Evolutionary conservation across 306 rosid genomes (phyloP).

Genomic region (Urtica urens): DNA sequence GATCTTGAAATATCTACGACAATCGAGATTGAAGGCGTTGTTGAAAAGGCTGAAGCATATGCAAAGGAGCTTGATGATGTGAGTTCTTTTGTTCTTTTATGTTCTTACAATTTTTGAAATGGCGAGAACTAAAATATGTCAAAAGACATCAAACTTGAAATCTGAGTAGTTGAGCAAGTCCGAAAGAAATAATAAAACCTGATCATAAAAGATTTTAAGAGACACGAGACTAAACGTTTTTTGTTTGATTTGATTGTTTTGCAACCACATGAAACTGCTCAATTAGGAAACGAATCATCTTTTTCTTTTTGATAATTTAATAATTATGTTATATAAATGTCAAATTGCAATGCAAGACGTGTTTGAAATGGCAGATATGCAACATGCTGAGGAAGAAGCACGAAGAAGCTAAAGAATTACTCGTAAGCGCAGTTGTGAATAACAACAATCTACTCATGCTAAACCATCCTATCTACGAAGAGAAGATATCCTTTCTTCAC

Average conservation of each 20-base stretch:
- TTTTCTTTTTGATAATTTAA: no score
- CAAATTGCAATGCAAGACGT: not conserved
- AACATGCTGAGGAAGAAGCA: constrained; percentile 77
- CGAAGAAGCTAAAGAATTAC: constrained; percentile 68
- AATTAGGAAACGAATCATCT: no score
- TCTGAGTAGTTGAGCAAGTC: not conserved
- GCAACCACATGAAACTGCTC: not conserved
- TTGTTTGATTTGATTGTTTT: not conserved
- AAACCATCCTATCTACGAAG: constrained; percentile 77
- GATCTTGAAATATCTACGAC: constrained; percentile 39
- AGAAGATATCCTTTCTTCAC: constrained; percentile 60
- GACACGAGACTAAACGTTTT: not conserved
- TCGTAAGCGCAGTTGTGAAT: constrained; percentile 67
- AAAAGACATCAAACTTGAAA: not conserved
- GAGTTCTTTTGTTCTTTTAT: no score
- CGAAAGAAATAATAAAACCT: not conserved
- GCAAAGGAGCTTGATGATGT: constrained; percentile 79
- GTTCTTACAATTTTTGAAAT: no score
- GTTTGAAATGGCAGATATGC: constrained; percentile 48
- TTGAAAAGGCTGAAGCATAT: constrained; percentile 75
- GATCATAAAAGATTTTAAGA: not conserved
- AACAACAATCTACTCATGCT: constrained; percentile 77
- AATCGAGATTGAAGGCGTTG: constrained; percentile 49
- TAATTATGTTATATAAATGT: no score
- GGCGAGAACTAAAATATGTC: no score